phyloP scores from a whole-genome alignment of 192 early-diverging fungal species.

The Backusella macrospora region DNA sequence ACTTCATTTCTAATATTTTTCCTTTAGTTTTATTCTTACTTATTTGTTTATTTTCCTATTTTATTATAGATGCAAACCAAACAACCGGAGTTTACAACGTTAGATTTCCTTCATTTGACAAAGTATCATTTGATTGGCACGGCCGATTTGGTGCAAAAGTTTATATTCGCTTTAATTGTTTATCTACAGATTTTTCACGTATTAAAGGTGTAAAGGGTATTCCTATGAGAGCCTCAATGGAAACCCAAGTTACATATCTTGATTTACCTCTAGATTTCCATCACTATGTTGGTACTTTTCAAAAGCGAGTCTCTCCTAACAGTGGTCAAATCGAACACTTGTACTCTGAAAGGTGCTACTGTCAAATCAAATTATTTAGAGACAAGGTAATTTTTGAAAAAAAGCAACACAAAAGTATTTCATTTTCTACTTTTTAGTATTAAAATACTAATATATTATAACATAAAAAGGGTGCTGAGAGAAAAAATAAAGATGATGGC shows the following conservation, averaged over 20 bases:
- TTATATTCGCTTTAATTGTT: conserved; percentile 72
- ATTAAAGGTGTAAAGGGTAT: conserved; percentile 84
- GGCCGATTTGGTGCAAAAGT: conserved; percentile 66
- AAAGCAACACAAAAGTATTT: not conserved
- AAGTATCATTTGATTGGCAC: conserved; percentile 72
- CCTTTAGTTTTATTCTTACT: not conserved
- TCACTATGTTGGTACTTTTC: conserved; percentile 2
- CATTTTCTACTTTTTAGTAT: not conserved
- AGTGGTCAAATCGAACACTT: conserved; percentile 39
- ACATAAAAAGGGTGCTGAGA: conserved; percentile 62
- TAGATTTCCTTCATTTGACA: conserved; percentile 63
- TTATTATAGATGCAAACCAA: conserved; percentile 29
- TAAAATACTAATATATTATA: not conserved
- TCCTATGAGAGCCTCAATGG: conserved; percentile 59
- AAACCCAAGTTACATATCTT: conserved; percentile 37
- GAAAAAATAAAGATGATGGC: conserved; percentile 77
- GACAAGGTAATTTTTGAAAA: conserved; percentile 19
- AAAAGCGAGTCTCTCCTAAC: conserved; percentile 46
- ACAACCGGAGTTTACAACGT: conserved; percentile 52
- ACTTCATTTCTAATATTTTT: not conserved
- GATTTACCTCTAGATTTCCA: not conserved
- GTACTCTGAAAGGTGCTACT: conserved; percentile 13
- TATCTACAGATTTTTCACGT: conserved; percentile 78
- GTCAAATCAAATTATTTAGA: conserved; percentile 26
- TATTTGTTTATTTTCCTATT: not conserved